A percentile compares a stretch with the other conserved stretches of the same genome.
Conservation (phyloP, 1,284 basidiomycete species). For the Cutaneotrichosporon dermatis region DNA sequence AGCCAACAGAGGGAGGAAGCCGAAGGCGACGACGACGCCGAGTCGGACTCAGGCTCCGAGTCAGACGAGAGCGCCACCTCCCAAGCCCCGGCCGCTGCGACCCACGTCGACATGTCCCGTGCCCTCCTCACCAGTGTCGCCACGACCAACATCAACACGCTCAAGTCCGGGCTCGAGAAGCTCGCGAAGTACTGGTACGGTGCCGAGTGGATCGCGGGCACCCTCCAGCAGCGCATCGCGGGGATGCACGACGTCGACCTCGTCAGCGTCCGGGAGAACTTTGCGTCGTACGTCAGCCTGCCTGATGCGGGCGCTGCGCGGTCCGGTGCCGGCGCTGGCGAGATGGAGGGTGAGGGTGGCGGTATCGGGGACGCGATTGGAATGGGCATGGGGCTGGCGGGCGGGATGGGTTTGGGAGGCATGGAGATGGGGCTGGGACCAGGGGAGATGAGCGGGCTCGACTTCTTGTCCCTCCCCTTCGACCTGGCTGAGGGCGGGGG, state of each 20-base stretch:
- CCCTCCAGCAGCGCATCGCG: conserved; percentile 21
- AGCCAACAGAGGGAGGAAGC: too few species aligned
- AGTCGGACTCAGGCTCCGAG: not conserved
- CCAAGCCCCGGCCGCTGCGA: not conserved
- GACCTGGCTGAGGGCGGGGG: conserved; percentile 13
- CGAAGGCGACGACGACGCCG: not conserved
- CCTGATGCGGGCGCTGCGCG: conserved; percentile 27
- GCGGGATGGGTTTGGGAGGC: not conserved
- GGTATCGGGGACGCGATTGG: too few species aligned
- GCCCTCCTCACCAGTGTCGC: conserved; percentile 20
- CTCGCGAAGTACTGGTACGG: conserved; percentile 26
- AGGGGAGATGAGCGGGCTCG: conserved; percentile 9
- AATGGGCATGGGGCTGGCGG: not conserved
- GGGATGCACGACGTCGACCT: conserved; percentile 25
- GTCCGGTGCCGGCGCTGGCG: too few species aligned
- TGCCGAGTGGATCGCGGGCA: conserved; percentile 24
- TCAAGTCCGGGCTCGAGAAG: conserved; percentile 22
- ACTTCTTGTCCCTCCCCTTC: conserved; percentile 22
- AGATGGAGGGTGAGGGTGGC: too few species aligned
- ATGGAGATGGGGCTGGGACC: not conserved
- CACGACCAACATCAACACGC: conserved; percentile 21
- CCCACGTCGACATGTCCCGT: conserved; percentile 13
- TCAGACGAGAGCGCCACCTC: not conserved
- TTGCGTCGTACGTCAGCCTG: conserved; percentile 23
- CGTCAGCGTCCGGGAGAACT: conserved; percentile 17